These are phyloP conservation scores for Syzygium aqueum DNA, from an alignment of 345 rosid genomes.

Conservation along the genomic window DNA sequence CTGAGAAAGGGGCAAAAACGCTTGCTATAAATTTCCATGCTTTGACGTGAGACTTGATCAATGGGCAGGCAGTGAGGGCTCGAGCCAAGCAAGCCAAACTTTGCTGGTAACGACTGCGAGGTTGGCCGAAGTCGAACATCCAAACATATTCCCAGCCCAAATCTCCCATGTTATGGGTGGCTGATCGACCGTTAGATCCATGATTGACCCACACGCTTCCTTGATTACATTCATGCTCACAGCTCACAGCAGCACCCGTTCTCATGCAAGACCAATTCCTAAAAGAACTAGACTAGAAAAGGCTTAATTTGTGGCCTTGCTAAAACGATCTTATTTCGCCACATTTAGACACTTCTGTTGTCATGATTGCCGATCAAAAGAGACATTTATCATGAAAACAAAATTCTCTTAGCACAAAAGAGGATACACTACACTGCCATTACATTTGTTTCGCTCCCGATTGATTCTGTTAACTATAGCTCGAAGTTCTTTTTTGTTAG, in stretches of 20 bases:
- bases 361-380: not conserved
- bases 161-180: not conserved
- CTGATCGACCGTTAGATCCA: not conserved
- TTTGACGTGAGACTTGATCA: not conserved
- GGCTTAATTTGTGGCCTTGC: not conserved
- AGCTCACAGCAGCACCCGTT: not conserved
- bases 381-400: not conserved
- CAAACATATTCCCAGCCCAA: not conserved
- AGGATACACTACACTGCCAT: not conserved
- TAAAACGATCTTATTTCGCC: not conserved
- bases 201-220: not conserved
- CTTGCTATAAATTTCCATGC: not conserved
- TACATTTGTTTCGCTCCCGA: not conserved
- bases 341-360: not conserved
- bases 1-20: not conserved
- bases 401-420: not conserved
- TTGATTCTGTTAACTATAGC: not conserved
- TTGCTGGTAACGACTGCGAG: not conserved
- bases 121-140: not conserved
- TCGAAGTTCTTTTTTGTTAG: not conserved
- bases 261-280: not conserved
- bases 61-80: not conserved
- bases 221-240: not conserved
- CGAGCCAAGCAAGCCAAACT: not conserved
- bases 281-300: not conserved